Evolutionary conservation across 139 green algal species (phyloP), one percentile per base, ranked within the genome.

Genomic region (Tetraselmis chui): DNA sequence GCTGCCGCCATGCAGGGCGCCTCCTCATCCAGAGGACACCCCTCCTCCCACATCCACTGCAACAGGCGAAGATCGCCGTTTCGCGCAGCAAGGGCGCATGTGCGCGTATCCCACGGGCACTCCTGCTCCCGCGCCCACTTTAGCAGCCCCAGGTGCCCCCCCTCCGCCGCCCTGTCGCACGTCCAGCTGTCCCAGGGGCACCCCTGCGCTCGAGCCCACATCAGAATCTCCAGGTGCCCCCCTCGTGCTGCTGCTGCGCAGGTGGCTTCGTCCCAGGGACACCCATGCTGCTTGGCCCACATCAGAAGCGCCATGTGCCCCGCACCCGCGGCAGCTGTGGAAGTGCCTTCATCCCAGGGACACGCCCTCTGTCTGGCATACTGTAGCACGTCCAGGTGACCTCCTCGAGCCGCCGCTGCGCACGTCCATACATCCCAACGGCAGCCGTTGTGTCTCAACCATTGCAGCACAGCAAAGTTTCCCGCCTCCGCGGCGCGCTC

Each of bases 141-240:
- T 2, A 82, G 31, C 28, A 82, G 23, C 31, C 28, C n/a, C 30
- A 82, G n/a, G 23, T 75, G 78, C 2, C 78, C 78, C 24, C 29
- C 78, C 30, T 76, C n/a, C 31, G 78, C 78, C 78, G 78, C 78
- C 5, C 74, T 2, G 25, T 77, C 27, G 78, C 78, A 82, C 30
- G 78, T 76, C 24, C 78, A 29, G 28, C 22, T 31, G 31, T 82
- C 31, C 78, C 77, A 80, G 25, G 77, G 77, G 77, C 77, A 80
- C 26, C 30, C 30, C 77, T 67, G 45, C 25, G 23, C 5, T 45
- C 30, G 45, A 5, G 45, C 45, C 45, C 45, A 67, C 45, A 67
- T 67, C 28, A 80, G 77, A 2, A 80, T 58, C 77, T 80, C 28
- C 2, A 80, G 77, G 29, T 80, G 77, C 25, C 77, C 77, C 28